Evolutionary conservation across 352 stramenopile genomes (phyloP), one percentile per base, ranked within the genome.

Genomic region (Globisporangium spiculum): DNA sequence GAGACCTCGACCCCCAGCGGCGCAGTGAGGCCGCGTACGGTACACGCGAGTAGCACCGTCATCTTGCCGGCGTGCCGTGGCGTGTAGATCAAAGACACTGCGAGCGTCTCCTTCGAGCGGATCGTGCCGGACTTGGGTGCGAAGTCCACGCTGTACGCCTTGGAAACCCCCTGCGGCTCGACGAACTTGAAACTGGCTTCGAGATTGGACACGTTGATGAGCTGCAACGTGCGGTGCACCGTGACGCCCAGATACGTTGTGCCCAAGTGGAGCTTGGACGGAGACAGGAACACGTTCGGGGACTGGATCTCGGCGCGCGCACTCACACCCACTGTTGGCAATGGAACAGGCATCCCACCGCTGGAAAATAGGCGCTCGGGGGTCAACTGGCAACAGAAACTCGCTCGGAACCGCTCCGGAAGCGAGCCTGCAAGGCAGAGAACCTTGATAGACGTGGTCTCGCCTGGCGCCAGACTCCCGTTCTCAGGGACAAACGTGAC

Each of bases 181-280:
- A 83, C 72, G 55, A 92, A 92, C 68, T 92, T 91, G 73, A 93
- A 95, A 1, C 66, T 67, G 20, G 85, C 81, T 34, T 89, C 81
- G 24, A 93, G 78, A 57, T 93, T 95, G 26, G 87, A 95, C 4
- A 92, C 76, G 46, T 95, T 95, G 18, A 92, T 67, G n/a, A 95
- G 77, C 30, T 84, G 54, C 53, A 93, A 36, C 0, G 70, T 81
- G 14, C 78, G 67, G 1, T 71, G 75, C 18, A 90, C 78, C 7
- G 73, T 60, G 22, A 92, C 82, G 4, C 81, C 80, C 46, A 93
- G 65, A 66, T 92, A 95, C 7, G 82, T 92, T 5, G 85, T 84
- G 26, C 85, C 85, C 0, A 93, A 63, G 1, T 74, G 26, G 14
- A 93, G 48, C 32, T 75, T 73, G 0, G 78, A 78, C 0, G 85